Evolutionary conservation across 176 grass and related monocot genomes (phyloP), one percentile per base, ranked within the genome.

Genomic region (Tillandsia fasciculata): DNA sequence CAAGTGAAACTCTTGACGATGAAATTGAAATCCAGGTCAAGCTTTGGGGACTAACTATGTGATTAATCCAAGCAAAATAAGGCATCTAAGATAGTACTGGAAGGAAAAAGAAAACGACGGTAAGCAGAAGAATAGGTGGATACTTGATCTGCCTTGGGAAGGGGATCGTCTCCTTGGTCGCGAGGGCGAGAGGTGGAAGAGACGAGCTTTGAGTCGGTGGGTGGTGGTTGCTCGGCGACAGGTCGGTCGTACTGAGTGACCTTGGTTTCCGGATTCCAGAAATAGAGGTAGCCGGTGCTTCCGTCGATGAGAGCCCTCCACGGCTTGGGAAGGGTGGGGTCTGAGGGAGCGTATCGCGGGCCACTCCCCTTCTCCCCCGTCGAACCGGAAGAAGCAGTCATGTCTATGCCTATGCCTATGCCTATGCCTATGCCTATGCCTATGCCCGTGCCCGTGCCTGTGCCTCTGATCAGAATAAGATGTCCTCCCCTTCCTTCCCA

Each of bases 261-360:
- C 52, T 79, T 87, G 76, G 93, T 97, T 76, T 87, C 81, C 17
- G 84, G 89, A 76, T 97, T 97, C 93, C 93, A 97, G 82, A 85
- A 97, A 76, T 97, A 97, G 68, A 92, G 12, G 72, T 85, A 79
- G 14, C 89, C 93, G 12, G 93, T 97, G 76, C 33, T 83, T 50
- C 83, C 83, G 64, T 97, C 93, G 61, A 97, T 80, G 83, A 97
- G 83, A 47, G 64, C 89, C 70, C 53, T 84, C 89, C 93, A 97
- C 12, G 93, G 93, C 74, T 70, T 80, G 11, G 93, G 86, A 18
- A 97, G 84, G 14, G 59, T 90, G 48, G 89, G 89, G 81, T 97
- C 93, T 3, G 68, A 20, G 58, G 84, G 83, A 24, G 93, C 93
- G 67, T 92, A 90, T 26, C 89, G 67, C 12, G 86, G 83, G 2